phyloP scores from a whole-genome alignment of 2,329 filamentous ascomycete species.

The Colletotrichum sp. region DNA sequence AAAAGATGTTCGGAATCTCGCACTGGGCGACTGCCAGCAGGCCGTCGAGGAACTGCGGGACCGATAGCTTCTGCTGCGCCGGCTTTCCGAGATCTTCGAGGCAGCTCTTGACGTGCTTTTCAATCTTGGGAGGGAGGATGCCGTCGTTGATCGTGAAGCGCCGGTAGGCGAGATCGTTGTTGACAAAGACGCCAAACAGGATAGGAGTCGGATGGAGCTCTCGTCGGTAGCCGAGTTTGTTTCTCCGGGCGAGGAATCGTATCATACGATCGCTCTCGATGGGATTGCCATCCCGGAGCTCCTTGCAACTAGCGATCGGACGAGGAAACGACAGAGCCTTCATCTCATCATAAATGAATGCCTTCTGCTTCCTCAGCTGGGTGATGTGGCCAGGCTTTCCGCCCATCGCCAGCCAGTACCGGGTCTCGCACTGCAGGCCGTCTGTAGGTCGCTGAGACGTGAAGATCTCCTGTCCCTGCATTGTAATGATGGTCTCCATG shows the following conservation, averaged over 20 bases:
- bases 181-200: not conserved
- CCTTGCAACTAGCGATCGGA: not conserved
- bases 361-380: not conserved
- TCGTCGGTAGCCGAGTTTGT: not conserved
- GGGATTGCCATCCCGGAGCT: not conserved
- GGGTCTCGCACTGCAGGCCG: not conserved
- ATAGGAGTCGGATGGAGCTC: not conserved
- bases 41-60: not conserved
- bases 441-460: not conserved
- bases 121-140: not conserved
- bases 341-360: not conserved
- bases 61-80: not conserved
- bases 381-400: not conserved
- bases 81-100: not conserved
- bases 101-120: not conserved
- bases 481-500: not conserved
- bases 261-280: not conserved
- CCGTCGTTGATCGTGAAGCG: not conserved
- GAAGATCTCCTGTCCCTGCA: not conserved
- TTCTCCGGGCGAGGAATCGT: not conserved
- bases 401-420: not conserved
- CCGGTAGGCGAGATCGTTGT: not conserved
- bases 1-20: not conserved
- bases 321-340: not conserved
- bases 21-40: not conserved